Conservation (phyloP, 768 basidiomycete species). For the Crassisporium funariophilum region DNA sequence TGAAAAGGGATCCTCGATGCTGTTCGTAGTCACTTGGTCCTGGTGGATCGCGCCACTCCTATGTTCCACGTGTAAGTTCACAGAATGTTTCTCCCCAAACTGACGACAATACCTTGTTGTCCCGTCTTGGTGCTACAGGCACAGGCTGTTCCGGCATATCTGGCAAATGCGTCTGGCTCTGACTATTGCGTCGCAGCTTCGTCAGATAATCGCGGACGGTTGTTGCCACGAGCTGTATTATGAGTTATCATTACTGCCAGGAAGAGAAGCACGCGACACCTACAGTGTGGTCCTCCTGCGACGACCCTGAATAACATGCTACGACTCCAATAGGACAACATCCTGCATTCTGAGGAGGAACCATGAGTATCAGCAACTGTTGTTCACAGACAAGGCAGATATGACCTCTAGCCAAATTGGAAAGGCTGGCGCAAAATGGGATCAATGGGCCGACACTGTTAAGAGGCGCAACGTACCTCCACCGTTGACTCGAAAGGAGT, state of each 20-base stretch:
- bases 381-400: background rate
- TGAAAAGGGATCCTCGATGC: constrained; percentile 42
- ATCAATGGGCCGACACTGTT: background rate
- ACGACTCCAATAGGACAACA: constrained; percentile 81
- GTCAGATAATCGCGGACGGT: constrained; percentile 71
- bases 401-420: constrained; percentile 81
- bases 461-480: constrained; percentile 59
- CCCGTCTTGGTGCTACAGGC: constrained; percentile 17
- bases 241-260: background rate
- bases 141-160: constrained; percentile 34
- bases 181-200: constrained; percentile 50
- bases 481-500: constrained; percentile 61
- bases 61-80: constrained; percentile 10
- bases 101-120: constrained; percentile 21
- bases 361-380: too few relatives aligned
- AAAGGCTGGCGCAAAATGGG: constrained; percentile 54
- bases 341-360: constrained; percentile 65
- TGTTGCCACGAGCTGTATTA: constrained; percentile 57
- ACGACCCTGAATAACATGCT: constrained; percentile 82
- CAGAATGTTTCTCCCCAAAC: too few relatives aligned
- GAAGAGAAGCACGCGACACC: constrained; percentile 23
- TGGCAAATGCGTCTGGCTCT: constrained; percentile 33
- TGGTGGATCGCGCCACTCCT: constrained; percentile 38
- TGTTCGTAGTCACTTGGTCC: constrained; percentile 29
- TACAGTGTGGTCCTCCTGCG: constrained; percentile 78